Conservation (phyloP, 257 asterid species). For the Marsdenia floribunda region DNA sequence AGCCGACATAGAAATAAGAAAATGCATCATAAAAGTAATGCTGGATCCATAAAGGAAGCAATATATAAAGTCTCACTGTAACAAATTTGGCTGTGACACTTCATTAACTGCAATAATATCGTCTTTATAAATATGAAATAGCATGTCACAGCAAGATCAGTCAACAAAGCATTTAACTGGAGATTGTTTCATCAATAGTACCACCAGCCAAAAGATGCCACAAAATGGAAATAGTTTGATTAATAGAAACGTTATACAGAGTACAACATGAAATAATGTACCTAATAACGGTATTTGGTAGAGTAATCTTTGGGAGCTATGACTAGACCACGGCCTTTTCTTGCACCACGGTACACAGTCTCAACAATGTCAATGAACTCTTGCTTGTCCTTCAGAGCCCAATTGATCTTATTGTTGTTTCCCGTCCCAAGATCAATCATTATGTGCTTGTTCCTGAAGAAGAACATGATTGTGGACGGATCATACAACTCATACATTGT, state of each 20-base stretch:
- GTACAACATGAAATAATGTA: not conserved
- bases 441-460: constrained; percentile 96
- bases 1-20: no score
- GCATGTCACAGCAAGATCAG: not conserved
- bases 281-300: constrained; percentile 81
- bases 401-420: constrained; percentile 46
- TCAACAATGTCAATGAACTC: constrained; percentile 95
- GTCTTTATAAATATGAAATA: not conserved
- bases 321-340: constrained; percentile 92
- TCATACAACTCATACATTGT: constrained; percentile 94
- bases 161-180: not conserved
- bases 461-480: constrained; percentile 89
- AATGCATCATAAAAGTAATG: no score
- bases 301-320: constrained; percentile 98
- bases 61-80: not conserved
- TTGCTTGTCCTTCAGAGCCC: constrained; percentile 97
- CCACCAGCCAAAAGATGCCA: no score
- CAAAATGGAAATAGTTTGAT: not conserved
- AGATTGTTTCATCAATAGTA: not conserved
- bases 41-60: no score
- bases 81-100: not conserved
- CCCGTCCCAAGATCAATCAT: constrained; percentile 98
- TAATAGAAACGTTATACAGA: not conserved
- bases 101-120: not conserved
- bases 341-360: constrained; percentile 91